Base-by-base conservation (phyloP, 208 protist species). In the Leptomonas pyrrhocoris region DNA sequence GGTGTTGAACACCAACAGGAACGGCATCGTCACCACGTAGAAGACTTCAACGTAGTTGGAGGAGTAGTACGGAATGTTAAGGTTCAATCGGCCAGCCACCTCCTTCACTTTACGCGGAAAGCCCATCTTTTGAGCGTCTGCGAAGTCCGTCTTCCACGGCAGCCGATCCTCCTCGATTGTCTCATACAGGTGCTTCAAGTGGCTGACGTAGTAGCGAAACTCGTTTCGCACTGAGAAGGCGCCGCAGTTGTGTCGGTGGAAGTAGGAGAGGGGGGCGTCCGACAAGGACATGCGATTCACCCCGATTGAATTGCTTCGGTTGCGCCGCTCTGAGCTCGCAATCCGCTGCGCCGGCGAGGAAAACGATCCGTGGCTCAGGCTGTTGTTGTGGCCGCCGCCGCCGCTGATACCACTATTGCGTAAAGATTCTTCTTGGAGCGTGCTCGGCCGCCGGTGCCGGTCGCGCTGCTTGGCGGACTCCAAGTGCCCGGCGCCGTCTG, bases 61-160 rank as follows among this genome's bases (percentile, higher is more conserved):
- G 11, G 71, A 68, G 79, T 93, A 96, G 72, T 92, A 94, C 0
- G 91, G 88, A 45, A 96, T 78, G 65, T 96, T 96, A 1, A 96
- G 77, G 58, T 96, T 96, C 40, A 93, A 48, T 0, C 88, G 81
- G 11, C 70, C 57, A 2, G 81, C 43, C 13, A 83, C 54, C 28
- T 94, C 88, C 46, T 75, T 82, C 43, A 40, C 43, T 34, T 74
- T 88, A 18, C 62, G 66, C 12, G 85, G 87, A 11, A 83, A 45
- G 30, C 65, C 38, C 81, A 96, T 85, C 55, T 88, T 83, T 8
- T 80, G 50, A 1, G 60, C 40, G 53, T 89, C 77, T 18, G 84
- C 79, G 50, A 94, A 94, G 63, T 95, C 90, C 4, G 77, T 71
- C 15, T 43, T n/a, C 88, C 91, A 96, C 30, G 91, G 81, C 31